Evolutionary conservation across 257 asterid genomes (phyloP).

Genomic region (Nicotiana sylvestris): DNA sequence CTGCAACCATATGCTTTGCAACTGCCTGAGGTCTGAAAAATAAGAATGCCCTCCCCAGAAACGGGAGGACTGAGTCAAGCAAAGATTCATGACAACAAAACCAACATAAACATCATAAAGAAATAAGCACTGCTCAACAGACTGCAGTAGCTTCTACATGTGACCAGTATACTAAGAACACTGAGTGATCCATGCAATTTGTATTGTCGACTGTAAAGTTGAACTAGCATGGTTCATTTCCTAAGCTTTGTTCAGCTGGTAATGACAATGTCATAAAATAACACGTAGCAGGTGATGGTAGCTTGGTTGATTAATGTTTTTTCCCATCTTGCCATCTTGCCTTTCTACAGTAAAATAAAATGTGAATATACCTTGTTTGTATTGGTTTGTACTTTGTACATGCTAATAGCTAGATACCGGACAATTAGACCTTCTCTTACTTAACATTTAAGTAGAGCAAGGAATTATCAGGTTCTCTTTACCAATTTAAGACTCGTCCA

Average conservation of each 20-base stretch:
- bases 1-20: slow-evolving; percentile 99
- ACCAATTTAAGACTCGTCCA: background rate
- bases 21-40: slow-evolving; percentile 85
- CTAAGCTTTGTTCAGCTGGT: background rate
- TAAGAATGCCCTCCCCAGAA: background rate
- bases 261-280: background rate
- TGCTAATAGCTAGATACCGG: background rate
- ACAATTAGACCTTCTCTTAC: background rate
- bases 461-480: background rate
- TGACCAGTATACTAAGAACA: background rate
- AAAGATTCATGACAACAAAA: slow-evolving; percentile 1
- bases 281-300: background rate
- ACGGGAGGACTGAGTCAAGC: slow-evolving; percentile 5
- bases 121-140: background rate
- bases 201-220: background rate
- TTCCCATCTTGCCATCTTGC: background rate
- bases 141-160: background rate
- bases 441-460: background rate
- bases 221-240: background rate
- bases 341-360: background rate
- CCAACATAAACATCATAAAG: background rate
- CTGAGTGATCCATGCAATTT: background rate
- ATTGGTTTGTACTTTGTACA: background rate
- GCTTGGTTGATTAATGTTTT: background rate
- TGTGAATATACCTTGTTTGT: background rate